These are phyloP conservation scores for Panicum miliaceum DNA, from an alignment of 176 grass and related monocot genomes.

Conservation along the genomic window DNA sequence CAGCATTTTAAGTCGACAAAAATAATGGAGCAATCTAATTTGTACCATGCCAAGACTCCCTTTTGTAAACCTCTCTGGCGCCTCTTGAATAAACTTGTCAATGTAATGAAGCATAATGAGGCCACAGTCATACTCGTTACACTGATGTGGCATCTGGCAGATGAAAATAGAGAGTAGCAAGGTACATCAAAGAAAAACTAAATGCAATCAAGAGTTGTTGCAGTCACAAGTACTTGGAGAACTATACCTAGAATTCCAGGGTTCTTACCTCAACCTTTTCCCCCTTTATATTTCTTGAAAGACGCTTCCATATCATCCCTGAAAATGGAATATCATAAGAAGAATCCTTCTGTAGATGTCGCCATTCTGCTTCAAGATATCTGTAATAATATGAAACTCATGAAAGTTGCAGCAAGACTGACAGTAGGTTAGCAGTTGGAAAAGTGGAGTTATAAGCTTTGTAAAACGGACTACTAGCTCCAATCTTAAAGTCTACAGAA, in stretches of 20 bases:
- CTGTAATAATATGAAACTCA: slow-evolving; percentile 39
- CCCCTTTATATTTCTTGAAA: slow-evolving; percentile 40
- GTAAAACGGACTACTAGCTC: background rate
- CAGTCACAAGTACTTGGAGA: slow-evolving; percentile 21
- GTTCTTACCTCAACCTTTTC: slow-evolving; percentile 53
- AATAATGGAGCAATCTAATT: background rate
- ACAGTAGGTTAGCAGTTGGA: background rate
- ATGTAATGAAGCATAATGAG: slow-evolving; percentile 69
- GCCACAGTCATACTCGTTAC: slow-evolving; percentile 60
- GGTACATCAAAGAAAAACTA: slow-evolving; percentile 13
- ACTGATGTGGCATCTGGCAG: slow-evolving; percentile 59
- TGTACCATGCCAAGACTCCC: slow-evolving; percentile 52
- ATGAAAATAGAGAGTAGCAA: slow-evolving; percentile 24
- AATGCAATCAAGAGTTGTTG: background rate
- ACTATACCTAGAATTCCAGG: background rate
- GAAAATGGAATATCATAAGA: slow-evolving; percentile 58
- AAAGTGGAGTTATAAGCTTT: background rate
- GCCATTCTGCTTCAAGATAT: slow-evolving; percentile 66
- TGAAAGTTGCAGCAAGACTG: slow-evolving; percentile 3
- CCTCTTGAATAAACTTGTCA: slow-evolving; percentile 63
- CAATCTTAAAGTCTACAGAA: slow-evolving; percentile 1
- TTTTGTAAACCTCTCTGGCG: slow-evolving; percentile 46
- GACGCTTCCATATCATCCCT: slow-evolving; percentile 50
- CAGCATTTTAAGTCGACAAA: background rate
- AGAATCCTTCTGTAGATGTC: slow-evolving; percentile 48